phyloP scores from a whole-genome alignment of 495 filamentous ascomycete species.

The Aspergillus sparsus region DNA sequence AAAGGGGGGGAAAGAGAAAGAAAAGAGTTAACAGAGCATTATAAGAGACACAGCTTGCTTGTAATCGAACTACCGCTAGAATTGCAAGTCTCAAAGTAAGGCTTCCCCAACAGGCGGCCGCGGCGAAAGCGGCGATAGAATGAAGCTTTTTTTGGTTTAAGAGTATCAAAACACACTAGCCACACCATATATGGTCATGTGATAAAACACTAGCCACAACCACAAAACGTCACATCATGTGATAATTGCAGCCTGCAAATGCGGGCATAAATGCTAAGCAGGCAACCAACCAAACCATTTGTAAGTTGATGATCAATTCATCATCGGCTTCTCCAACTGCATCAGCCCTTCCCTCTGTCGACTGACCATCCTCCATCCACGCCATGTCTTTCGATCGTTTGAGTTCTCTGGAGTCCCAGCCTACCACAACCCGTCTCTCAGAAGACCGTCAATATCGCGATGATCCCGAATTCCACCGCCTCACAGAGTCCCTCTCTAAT shows the following conservation, averaged over 20 bases:
- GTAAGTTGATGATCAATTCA: background rate
- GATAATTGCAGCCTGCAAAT: constrained; percentile 40
- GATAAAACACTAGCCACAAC: constrained; percentile 23
- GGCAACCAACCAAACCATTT: constrained; percentile 8
- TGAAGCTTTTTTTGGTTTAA: constrained; percentile 29
- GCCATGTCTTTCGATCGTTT: constrained; percentile 91
- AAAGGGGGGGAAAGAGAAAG: background rate
- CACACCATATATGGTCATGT: constrained; percentile 34
- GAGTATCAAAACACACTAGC: constrained; percentile 48
- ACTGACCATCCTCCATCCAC: constrained; percentile 14
- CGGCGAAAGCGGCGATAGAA: constrained; percentile 22
- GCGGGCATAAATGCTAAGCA: constrained; percentile 31
- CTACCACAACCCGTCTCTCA: constrained; percentile 61
- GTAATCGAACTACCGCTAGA: constrained; percentile 10
- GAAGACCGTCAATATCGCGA: constrained; percentile 78
- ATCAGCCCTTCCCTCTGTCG: background rate
- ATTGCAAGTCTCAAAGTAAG: background rate
- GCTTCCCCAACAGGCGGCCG: constrained; percentile 13
- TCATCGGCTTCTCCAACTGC: background rate
- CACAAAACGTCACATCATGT: constrained; percentile 20
- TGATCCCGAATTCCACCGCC: constrained; percentile 85
- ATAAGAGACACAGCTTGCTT: constrained; percentile 26
- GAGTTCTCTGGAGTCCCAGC: constrained; percentile 79
- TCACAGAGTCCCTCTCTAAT: constrained; percentile 78
- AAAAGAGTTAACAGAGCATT: constrained; percentile 37